phyloP scores from a whole-genome alignment of 208 protist genomes.

The Leptomonas pyrrhocoris region DNA sequence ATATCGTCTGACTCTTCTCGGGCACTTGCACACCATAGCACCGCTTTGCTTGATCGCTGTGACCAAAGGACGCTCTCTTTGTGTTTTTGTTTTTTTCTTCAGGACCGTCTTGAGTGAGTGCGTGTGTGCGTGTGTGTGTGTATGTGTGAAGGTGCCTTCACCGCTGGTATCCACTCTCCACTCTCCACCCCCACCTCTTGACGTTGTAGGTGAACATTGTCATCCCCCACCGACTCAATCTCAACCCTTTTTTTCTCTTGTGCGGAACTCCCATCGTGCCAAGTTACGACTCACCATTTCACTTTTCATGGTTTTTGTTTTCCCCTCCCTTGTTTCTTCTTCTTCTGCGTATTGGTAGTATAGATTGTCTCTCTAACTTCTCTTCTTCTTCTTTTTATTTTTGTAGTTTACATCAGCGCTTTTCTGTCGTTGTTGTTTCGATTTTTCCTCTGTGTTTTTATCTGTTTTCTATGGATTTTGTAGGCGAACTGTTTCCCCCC shows the following conservation, averaged over 20 bases:
- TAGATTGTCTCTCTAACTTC: background rate
- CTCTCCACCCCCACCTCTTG: too few relatives aligned
- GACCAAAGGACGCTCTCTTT: background rate
- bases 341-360: too few relatives aligned
- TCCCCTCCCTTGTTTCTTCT: background rate
- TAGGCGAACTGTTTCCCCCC: background rate
- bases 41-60: too few relatives aligned
- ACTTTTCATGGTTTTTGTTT: too few relatives aligned
- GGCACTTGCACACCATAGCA: background rate
- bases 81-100: background rate
- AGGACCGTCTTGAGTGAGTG: background rate
- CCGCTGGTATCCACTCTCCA: too few relatives aligned
- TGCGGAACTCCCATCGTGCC: too few relatives aligned
- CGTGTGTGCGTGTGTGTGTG: too few relatives aligned
- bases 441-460: conserved; percentile 2
- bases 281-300: too few relatives aligned
- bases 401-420: background rate
- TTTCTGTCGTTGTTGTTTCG: background rate
- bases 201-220: too few relatives aligned
- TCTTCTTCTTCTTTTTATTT: background rate
- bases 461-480: background rate
- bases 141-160: too few relatives aligned
- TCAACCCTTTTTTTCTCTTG: too few relatives aligned
- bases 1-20: background rate
- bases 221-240: too few relatives aligned